Conservation (phyloP, 305 asterid genomes). For the Striga hermonthica region DNA sequence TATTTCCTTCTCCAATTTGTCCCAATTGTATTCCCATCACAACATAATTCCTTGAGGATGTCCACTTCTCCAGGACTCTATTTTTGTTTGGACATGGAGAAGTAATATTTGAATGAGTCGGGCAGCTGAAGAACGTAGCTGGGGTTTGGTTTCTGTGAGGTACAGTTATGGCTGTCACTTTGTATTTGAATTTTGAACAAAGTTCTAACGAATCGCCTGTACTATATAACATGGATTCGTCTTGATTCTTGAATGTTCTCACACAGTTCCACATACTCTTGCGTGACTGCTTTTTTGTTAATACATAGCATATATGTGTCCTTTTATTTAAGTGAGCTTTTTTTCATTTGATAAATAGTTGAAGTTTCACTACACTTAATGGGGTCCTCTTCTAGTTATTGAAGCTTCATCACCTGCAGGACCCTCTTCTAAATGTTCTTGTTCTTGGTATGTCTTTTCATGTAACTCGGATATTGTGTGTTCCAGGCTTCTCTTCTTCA, state of each 20-base stretch:
- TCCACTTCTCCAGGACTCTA: conserved; percentile 24
- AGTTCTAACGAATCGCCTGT: background rate
- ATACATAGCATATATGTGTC: background rate
- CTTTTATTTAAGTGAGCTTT: background rate
- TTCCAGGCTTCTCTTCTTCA: background rate
- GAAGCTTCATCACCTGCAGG: background rate
- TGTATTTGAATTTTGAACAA: background rate
- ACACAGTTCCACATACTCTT: background rate
- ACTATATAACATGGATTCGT: background rate
- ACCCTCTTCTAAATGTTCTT: background rate
- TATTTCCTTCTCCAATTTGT: conserved; percentile 11
- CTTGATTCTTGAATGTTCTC: conserved; percentile 2
- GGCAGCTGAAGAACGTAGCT: conserved; percentile 18
- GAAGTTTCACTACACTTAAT: too few species aligned
- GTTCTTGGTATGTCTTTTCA: background rate
- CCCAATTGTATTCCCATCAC: conserved; percentile 13
- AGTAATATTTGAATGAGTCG: conserved; percentile 1
- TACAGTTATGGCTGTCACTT: background rate
- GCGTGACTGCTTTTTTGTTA: background rate
- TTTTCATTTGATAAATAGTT: background rate
- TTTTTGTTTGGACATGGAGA: conserved; percentile 1
- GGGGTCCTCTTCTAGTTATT: background rate
- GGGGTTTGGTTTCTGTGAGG: conserved; percentile 2
- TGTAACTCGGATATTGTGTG: background rate
- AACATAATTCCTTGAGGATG: background rate